A percentile compares a stretch with the other conserved stretches of the same genome.
Evolutionary conservation across 2,329 filamentous ascomycete genomes (phyloP).

Genomic region (Triangularia verruculosa): DNA sequence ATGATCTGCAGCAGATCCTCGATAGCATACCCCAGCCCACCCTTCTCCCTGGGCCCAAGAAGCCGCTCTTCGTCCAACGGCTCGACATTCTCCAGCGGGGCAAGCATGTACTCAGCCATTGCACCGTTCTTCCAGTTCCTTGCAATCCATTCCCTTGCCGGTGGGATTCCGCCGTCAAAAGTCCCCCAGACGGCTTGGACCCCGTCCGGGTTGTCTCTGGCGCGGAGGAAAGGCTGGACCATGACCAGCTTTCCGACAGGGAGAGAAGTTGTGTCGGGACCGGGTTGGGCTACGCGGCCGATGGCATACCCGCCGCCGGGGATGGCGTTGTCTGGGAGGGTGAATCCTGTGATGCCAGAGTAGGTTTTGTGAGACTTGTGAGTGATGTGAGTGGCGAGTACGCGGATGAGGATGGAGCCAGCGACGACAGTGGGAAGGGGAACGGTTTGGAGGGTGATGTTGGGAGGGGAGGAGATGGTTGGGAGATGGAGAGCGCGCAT

Average conservation of each 20-base stretch:
- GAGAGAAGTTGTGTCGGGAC: conserved; percentile 34
- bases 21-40: conserved; percentile 37
- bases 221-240: conserved; percentile 34
- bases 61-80: conserved; percentile 34
- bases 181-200: conserved; percentile 32
- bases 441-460: conserved; percentile 16
- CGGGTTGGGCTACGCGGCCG: conserved; percentile 34
- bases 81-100: conserved; percentile 37
- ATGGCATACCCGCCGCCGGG: conserved; percentile 31
- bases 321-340: conserved; percentile 31
- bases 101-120: conserved; percentile 35
- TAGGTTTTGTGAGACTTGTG: conserved; percentile 2
- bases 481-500: conserved; percentile 25
- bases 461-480: conserved; percentile 9
- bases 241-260: conserved; percentile 35
- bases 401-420: conserved; percentile 23
- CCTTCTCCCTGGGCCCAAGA: conserved; percentile 21
- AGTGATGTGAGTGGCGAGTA: conserved; percentile 12
- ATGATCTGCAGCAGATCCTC: conserved; percentile 39
- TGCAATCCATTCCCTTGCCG: conserved; percentile 29
- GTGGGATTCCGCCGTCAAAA: conserved; percentile 29
- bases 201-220: conserved; percentile 33
- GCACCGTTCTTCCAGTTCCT: conserved; percentile 35
- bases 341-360: conserved; percentile 18
- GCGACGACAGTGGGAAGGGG: conserved; percentile 14